These are phyloP conservation scores for Chaetoceros muelleri DNA, from an alignment of 108 stramenopile genomes.

Conservation along the genomic window DNA sequence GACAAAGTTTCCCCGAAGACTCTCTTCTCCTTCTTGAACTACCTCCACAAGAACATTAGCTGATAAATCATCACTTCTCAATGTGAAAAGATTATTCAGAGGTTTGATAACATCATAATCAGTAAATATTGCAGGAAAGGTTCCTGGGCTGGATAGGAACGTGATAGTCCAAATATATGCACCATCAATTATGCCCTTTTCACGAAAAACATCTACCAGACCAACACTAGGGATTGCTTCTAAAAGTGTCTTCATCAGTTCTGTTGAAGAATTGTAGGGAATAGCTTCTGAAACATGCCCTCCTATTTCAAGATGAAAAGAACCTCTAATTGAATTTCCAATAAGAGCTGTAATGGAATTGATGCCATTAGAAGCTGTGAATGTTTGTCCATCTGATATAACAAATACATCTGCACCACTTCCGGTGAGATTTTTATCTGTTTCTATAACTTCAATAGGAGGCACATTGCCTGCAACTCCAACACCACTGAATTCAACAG, in stretches of 20 bases:
- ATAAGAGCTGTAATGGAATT: conserved; percentile 22
- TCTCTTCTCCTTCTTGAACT: conserved; percentile 13
- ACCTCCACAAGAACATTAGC: conserved; percentile 9
- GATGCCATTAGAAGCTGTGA: conserved; percentile 22
- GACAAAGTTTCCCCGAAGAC: conserved; percentile 45
- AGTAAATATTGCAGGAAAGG: conserved; percentile 58
- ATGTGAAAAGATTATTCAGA: conserved; percentile 22
- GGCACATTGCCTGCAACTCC: conserved; percentile 71
- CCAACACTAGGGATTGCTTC: conserved; percentile 73
- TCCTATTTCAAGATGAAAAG: conserved; percentile 48
- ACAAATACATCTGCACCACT: conserved; percentile 40
- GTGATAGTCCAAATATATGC: conserved; percentile 77
- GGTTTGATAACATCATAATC: conserved; percentile 33
- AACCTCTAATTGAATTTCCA: conserved; percentile 60
- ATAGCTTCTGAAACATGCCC: conserved; percentile 50
- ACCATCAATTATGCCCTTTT: conserved; percentile 40
- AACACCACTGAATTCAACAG: conserved; percentile 45
- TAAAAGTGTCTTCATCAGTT: conserved; percentile 42
- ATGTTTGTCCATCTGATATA: conserved; percentile 48
- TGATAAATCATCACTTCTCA: conserved; percentile 14
- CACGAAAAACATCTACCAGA: conserved; percentile 42
- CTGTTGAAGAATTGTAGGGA: conserved; percentile 69
- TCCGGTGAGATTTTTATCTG: conserved; percentile 26
- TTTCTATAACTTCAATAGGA: conserved; percentile 34
- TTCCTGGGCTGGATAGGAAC: conserved; percentile 69